Evolutionary conservation across 2,329 filamentous ascomycete genomes (phyloP).

Genomic region (Balansia obtecta): DNA sequence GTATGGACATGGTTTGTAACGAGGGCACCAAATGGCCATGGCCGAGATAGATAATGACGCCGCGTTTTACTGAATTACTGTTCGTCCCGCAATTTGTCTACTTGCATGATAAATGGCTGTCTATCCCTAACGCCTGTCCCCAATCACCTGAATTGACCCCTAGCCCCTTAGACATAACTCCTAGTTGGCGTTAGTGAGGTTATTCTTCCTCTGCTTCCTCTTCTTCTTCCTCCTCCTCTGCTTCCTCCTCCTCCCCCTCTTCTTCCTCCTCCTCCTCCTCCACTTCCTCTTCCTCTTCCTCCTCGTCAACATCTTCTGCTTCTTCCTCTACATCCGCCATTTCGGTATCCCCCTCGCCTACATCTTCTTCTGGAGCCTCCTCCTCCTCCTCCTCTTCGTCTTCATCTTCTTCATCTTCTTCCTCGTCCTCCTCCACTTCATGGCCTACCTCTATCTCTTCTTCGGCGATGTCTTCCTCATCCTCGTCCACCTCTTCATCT

Average conservation of each 20-base stretch:
- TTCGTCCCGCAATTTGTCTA: too few relatives aligned
- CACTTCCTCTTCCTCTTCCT: conserved; percentile 9
- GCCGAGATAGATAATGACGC: too few relatives aligned
- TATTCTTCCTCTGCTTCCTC: conserved; percentile 8
- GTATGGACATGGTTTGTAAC: too few relatives aligned
- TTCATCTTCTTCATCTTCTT: conserved; percentile 2
- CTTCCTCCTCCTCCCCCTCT: conserved; percentile 6
- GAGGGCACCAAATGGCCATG: too few relatives aligned
- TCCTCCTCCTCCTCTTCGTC: conserved; percentile 10
- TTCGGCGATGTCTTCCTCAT: conserved; percentile 9
- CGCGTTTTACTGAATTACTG: too few relatives aligned
- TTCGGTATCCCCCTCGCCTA: conserved; percentile 11
- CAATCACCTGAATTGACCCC: too few relatives aligned
- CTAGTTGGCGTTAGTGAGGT: background rate
- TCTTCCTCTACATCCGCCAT: conserved; percentile 8
- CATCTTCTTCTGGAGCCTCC: conserved; percentile 11
- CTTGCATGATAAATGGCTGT: too few relatives aligned
- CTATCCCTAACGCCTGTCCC: too few relatives aligned
- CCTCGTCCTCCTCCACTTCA: conserved; percentile 7
- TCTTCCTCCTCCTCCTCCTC: conserved; percentile 6
- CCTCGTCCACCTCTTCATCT: conserved; percentile 8
- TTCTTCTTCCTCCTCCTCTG: conserved; percentile 11
- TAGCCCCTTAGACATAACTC: too few relatives aligned
- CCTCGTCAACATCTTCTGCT: conserved; percentile 7
- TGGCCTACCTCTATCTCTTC: conserved; percentile 8